Base-by-base conservation (phyloP, 177 flowering plant genomes). In the Vitis hybrid region DNA sequence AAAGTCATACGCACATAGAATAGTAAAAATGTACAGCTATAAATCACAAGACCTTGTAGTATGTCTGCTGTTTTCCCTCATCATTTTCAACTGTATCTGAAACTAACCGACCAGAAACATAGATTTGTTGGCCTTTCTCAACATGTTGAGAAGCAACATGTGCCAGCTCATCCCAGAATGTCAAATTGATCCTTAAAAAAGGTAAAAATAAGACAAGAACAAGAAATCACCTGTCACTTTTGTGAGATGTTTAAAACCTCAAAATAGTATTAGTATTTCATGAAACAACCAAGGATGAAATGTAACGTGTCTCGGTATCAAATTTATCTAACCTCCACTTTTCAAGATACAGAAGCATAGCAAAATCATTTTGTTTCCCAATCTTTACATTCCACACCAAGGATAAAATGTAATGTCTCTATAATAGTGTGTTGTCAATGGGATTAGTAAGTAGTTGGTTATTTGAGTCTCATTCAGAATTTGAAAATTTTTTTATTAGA, bases 131-230 rank as follows among this genome's bases (percentile, higher is more conserved):
- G 19, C 98, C 97, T 82, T 91, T 94, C 82, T 91, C 84, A 17
- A 94, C 79, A 77, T 92, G 97, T 79, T 91, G 90, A 79, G 48
- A 80, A 61, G 98, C 97, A 71, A 82, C 71, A 71, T 86, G 83
- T 50, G 98, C 98, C 83, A 92, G 74, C 67, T 92, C 97, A 75
- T 94, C 89, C 98, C 97, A 94, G 56, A 94, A 89, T 56, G 96
- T 88, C 80, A 94, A 83, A 79, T 77, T 87, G 67, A 94, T 84
- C 98, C 98, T 94, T 81, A 67, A 79, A 62, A 45, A 40, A 7
- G 4, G 8, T 4, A 40, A 7, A 40, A 40, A 40, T 4, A 40
- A 40, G 8, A 7, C 45, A 40, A 40, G 45, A 40, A 40, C 45
- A 40, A 40, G 45, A 65, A n/a, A 48, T 5, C 26, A 21, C 30